Evolutionary conservation across 768 basidiomycete genomes (phyloP), one percentile per base, ranked within the genome.

Genomic region (Kondoa subrosea): DNA sequence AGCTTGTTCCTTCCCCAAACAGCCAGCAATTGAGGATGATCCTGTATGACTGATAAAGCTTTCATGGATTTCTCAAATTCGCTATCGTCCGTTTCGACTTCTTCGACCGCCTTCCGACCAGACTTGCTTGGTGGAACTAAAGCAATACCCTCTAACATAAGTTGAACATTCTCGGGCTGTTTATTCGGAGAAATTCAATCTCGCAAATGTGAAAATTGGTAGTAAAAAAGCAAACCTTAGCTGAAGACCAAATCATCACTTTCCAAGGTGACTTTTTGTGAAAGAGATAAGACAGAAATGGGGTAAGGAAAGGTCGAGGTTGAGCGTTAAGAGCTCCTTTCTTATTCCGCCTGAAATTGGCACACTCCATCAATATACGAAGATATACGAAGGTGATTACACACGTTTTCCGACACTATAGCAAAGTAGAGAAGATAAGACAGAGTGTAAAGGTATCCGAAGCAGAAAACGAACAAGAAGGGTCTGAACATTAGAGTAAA

Each of bases 201-300:
- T 25, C 16, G 56, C 56, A 25, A 56, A 56, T 15, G 56, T 25
- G 56, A 56, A 56, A 56, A 15, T 56, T 25, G 56, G 25, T 15
- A 56, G 56, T 25, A 56, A 25, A 56, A 15, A 15, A 25, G 25
- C 56, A 15, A 15, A 15, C 25, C 58, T 63, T 27, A 16, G 61
- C 15, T 16, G 26, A 29, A 33, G 61, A 63, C 61, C 61, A 63
- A 32, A 63, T 63, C 61, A 63, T 63, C 17, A 63, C 61, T 33
- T 63, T 63, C 26, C 30, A 63, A 3, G 30, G 30, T 32, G 61
- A 30, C 4, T n/a, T 3, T 3, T 21, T 17, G 16, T 32, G 16
- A 16, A 63, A 63, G 8, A 63, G 27, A n/a, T 63, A 63, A 17
- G 61, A 27, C n/a, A 63, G 30, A 8, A 63, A 32, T 26, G 27